Evolutionary conservation across 106 monocot genomes (phyloP), one percentile per base, ranked within the genome.

Genomic region (Dioscorea dumetorum): DNA sequence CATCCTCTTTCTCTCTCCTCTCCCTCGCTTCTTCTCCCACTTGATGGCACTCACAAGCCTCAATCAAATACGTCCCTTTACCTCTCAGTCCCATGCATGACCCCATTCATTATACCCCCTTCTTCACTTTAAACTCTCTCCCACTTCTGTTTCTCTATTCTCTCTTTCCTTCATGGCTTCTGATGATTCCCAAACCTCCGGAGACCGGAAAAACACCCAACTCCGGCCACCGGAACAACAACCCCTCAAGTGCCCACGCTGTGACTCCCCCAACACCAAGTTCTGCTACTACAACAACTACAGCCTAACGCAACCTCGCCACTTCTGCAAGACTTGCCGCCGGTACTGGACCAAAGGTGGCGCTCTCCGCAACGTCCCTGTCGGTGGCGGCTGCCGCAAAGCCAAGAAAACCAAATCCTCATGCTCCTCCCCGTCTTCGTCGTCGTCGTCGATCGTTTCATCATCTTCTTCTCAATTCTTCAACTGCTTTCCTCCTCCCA

Each of bases 201-300:
- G 67, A 5, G 48, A 49, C 48, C 22, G 12, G 33, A 13, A 18
- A 16, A 70, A 33, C 16, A 19, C 17, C 3, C 32, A 41, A 20
- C 62, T 35, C 48, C 33, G 60, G 20, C 54, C 64, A 18, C 76
- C 70, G 23, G 70, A 70, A 63, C 76, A n/a, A n/a, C n/a, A 62
- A 48, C 23, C 63, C 50, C 62, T 70, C 35, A 71, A 58, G 61
- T 81, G 81, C 24, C 81, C 81, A 11, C 71, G 81, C 53, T 81
- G 81, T 60, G 70, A 80, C 66, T 80, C 80, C 17, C 60, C 74
- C 28, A 80, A 80, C 80, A 80, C 80, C 58, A 80, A 80, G 63
- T 80, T 80, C 66, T 80, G 80, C 75, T 80, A 80, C 80, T 80
- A 80, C 74, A 80, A 80, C 75, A 80, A 80, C 67, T 75, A 80